Evolutionary conservation across 2,329 filamentous ascomycete genomes (phyloP).

Genomic region (Aureobasidium sp.): DNA sequence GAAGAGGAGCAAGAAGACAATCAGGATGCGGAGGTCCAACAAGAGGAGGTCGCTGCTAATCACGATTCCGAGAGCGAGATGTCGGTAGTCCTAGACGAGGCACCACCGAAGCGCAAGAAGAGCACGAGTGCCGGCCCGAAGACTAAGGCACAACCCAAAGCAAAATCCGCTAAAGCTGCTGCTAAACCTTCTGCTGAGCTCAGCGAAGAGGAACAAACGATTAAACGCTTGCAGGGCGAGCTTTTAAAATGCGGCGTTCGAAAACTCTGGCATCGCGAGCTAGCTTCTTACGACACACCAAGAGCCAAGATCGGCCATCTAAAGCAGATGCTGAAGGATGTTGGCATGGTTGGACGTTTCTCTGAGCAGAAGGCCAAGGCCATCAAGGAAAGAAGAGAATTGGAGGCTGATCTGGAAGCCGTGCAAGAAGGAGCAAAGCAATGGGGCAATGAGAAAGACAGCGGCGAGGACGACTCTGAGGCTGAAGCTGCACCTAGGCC

Average conservation of each 20-base stretch:
- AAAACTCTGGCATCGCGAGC: slow-evolving; percentile 82
- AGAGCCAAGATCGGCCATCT: slow-evolving; percentile 79
- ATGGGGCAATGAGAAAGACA: slow-evolving; percentile 52
- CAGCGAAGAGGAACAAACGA: slow-evolving; percentile 23
- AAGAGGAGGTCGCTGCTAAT: slow-evolving; percentile 10
- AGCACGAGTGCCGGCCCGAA: slow-evolving; percentile 25
- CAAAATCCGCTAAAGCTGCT: slow-evolving; percentile 26
- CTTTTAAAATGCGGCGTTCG: slow-evolving; percentile 84
- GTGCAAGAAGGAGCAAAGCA: slow-evolving; percentile 72
- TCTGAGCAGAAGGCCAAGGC: slow-evolving; percentile 74
- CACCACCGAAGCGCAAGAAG: slow-evolving; percentile 44
- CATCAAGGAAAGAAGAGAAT: slow-evolving; percentile 80
- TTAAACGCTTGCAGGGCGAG: slow-evolving; percentile 81
- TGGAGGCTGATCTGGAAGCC: slow-evolving; percentile 73
- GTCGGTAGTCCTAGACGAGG: slow-evolving; percentile 72
- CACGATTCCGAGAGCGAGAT: slow-evolving; percentile 49
- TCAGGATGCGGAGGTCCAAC: slow-evolving; percentile 4
- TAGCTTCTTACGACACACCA: slow-evolving; percentile 64
- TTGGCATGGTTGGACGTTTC: slow-evolving; percentile 83
- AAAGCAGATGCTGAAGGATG: slow-evolving; percentile 65
- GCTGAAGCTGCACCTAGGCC: slow-evolving; percentile 14
- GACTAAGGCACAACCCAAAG: slow-evolving; percentile 33
- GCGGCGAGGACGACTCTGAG: slow-evolving; percentile 18
- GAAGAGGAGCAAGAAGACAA: background rate
- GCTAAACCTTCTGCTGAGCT: slow-evolving; percentile 20